Conservation (phyloP, 345 rosid species). For the Salix viminalis region DNA sequence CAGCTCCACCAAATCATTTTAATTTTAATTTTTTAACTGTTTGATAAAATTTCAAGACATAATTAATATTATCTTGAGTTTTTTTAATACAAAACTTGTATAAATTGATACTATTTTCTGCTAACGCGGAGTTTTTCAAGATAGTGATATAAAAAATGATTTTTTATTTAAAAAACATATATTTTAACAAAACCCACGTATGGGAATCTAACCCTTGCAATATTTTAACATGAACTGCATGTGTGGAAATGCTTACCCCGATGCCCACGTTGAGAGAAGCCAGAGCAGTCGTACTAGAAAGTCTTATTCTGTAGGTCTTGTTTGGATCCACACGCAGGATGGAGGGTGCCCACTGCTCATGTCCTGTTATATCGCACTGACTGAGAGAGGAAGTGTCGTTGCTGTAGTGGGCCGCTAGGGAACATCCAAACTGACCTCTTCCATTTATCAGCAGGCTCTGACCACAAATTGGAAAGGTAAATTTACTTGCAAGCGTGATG, state of each 20-base stretch:
- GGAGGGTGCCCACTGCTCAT: conserved; percentile 61
- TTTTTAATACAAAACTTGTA: too few species aligned
- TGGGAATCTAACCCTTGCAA: too few species aligned
- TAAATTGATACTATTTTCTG: too few species aligned
- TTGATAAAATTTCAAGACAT: too few species aligned
- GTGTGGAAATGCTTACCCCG: conserved; percentile 30
- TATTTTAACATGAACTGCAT: too few species aligned
- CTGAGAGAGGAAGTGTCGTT: neutral
- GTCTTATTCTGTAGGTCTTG: conserved; percentile 61
- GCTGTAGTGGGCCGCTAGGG: conserved; percentile 46
- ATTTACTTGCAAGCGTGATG: neutral
- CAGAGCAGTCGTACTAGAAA: conserved; percentile 67
- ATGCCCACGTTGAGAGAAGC: conserved; percentile 72
- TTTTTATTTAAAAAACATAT: too few species aligned
- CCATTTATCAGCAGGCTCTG: conserved; percentile 57
- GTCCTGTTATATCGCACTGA: conserved; percentile 48
- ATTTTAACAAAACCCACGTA: too few species aligned
- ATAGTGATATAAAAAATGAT: too few species aligned
- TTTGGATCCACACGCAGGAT: conserved; percentile 47
- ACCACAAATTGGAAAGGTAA: neutral
- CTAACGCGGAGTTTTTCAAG: too few species aligned
- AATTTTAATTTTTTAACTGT: too few species aligned
- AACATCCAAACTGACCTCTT: conserved; percentile 78
- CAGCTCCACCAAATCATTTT: too few species aligned
- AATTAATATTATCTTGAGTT: too few species aligned